phyloP scores from a whole-genome alignment of 2,329 filamentous ascomycete species.

The Falciphora oryzae region DNA sequence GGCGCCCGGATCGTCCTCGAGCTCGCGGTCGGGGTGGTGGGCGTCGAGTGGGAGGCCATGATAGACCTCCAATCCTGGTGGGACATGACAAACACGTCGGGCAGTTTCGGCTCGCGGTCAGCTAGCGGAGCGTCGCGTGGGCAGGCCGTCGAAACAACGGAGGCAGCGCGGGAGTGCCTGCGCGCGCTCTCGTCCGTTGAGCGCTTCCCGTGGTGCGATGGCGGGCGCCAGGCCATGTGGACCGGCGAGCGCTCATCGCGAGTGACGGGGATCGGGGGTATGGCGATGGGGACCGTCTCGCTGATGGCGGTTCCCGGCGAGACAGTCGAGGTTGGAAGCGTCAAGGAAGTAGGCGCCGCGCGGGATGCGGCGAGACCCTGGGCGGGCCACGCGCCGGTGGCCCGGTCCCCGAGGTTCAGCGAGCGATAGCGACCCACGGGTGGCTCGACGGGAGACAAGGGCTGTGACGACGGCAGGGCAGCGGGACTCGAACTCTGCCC shows the following conservation, averaged over 20 bases:
- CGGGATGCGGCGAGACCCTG: slow-evolving; percentile 1
- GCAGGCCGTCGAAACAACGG: neutral
- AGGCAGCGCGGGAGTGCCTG: neutral
- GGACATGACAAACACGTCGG: neutral
- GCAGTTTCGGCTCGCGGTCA: too few species aligned
- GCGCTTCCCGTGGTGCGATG: slow-evolving; percentile 5
- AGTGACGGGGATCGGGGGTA: neutral
- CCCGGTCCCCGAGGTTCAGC: slow-evolving; percentile 5
- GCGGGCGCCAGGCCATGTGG: slow-evolving; percentile 10
- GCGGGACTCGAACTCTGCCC: neutral
- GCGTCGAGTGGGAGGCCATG: too few species aligned
- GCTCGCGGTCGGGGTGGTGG: neutral
- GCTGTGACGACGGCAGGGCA: neutral
- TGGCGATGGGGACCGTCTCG: neutral
- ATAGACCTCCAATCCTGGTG: neutral
- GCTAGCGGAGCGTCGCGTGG: neutral
- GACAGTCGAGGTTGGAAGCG: slow-evolving; percentile 1
- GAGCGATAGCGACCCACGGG: neutral
- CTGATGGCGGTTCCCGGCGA: neutral
- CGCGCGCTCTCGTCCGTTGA: neutral
- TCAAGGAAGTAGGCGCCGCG: neutral
- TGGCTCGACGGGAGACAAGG: neutral
- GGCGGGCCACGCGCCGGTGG: slow-evolving; percentile 2
- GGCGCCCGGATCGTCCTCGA: neutral
- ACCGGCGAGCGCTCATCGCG: slow-evolving; percentile 1